Conservation (phyloP, 495 filamentous ascomycete genomes). For the Aspergillus diversus region DNA sequence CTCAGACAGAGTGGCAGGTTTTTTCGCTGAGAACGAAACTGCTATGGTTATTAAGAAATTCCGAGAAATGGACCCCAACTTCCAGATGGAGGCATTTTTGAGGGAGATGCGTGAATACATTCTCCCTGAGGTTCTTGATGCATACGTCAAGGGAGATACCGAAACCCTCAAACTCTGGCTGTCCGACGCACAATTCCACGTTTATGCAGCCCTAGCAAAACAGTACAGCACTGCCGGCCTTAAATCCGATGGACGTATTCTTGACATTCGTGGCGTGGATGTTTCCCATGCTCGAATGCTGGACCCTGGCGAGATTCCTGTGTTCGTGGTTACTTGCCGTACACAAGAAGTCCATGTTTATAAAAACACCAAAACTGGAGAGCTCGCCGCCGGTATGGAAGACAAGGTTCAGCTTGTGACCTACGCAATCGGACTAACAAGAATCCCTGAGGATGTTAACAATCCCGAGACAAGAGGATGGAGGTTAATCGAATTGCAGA, state of each 20-base stretch:
- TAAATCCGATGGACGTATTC: conserved; percentile 89
- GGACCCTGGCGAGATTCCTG: conserved; percentile 95
- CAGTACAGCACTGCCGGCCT: conserved; percentile 93
- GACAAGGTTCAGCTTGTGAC: conserved; percentile 97
- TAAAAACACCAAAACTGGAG: conserved; percentile 81
- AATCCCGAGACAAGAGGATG: conserved; percentile 96
- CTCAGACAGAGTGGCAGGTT: conserved; percentile 87
- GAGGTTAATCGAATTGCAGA: conserved; percentile 97
- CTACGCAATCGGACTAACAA: conserved; percentile 93
- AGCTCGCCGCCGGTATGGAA: conserved; percentile 97
- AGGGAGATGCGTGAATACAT: conserved; percentile 97
- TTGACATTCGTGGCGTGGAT: conserved; percentile 94
- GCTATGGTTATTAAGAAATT: conserved; percentile 97
- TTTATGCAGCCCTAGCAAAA: conserved; percentile 90
- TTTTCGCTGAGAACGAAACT: conserved; percentile 98
- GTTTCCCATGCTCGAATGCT: conserved; percentile 86
- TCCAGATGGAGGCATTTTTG: conserved; percentile 92
- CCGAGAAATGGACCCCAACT: conserved; percentile 92
- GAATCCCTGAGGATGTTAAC: conserved; percentile 91
- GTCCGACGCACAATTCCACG: conserved; percentile 89
- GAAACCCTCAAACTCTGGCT: conserved; percentile 94
- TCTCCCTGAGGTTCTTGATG: conserved; percentile 93
- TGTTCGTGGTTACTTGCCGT: conserved; percentile 93
- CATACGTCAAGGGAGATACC: conserved; percentile 94
- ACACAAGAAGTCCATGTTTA: conserved; percentile 99